Conservation (phyloP, 306 rosid genomes). For the Mimosa bimucronata region DNA sequence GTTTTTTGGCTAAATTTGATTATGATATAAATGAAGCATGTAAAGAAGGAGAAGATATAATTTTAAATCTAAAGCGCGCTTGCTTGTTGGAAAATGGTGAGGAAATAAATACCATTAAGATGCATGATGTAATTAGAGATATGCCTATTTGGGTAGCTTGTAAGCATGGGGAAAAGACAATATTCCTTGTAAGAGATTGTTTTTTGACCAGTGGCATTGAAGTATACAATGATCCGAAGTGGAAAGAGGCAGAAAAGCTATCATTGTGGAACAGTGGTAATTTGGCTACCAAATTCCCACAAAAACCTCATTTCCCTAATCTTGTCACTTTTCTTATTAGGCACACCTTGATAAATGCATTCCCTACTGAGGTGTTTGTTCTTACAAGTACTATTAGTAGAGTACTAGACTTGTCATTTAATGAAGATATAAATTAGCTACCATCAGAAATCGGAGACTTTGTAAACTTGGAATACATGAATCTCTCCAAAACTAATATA, state of each 20-base stretch:
- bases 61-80: neutral
- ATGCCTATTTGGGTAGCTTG: conserved; percentile 10
- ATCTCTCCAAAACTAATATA: neutral
- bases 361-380: neutral
- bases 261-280: neutral
- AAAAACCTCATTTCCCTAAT: neutral
- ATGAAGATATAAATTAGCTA: neutral
- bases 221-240: neutral
- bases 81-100: conserved; percentile 7
- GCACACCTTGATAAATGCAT: neutral
- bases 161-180: neutral
- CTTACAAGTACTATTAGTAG: neutral
- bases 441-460: neutral
- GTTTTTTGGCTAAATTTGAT: neutral
- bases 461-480: neutral
- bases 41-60: neutral
- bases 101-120: neutral
- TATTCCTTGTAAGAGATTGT: neutral
- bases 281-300: neutral
- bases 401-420: neutral
- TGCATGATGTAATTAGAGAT: conserved; percentile 22
- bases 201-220: neutral
- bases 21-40: conserved; percentile 1
- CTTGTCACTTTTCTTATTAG: neutral
- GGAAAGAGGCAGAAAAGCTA: neutral